A percentile compares a stretch with the other conserved stretches of the same genome.
phyloP scores from a whole-genome alignment of 2,329 filamentous ascomycete genomes.

The Aspergillus arachidicola region DNA sequence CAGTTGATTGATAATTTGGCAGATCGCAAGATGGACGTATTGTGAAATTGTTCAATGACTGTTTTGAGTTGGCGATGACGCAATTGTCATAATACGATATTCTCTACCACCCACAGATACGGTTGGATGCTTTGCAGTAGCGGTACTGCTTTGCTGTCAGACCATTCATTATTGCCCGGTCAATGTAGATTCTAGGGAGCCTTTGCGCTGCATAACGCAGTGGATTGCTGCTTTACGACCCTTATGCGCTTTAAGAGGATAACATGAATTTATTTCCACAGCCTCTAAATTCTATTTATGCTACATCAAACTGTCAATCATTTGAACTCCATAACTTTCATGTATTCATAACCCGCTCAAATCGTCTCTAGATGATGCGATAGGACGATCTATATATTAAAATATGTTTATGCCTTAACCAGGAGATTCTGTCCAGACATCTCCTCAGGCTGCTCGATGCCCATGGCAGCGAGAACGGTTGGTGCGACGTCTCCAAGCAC shows the following conservation, averaged over 20 bases:
- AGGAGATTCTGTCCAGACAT: conserved; percentile 89
- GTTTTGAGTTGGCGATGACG: background rate
- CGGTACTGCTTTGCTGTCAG: background rate
- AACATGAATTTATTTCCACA: background rate
- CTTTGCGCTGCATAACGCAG: background rate
- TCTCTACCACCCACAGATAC: background rate
- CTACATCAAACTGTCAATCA: conserved; percentile 7
- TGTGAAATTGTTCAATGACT: background rate
- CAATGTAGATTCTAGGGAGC: background rate
- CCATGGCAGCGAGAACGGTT: conserved; percentile 90
- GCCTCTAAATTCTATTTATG: conserved; percentile 8
- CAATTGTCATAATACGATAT: background rate
- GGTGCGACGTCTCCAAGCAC: conserved; percentile 97
- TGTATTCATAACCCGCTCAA: conserved; percentile 24
- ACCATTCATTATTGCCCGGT: background rate
- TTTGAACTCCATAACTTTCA: conserved; percentile 22
- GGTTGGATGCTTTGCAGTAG: background rate
- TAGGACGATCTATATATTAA: conserved; percentile 22
- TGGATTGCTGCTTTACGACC: background rate
- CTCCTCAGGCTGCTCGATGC: conserved; percentile 82
- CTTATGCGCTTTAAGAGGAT: background rate
- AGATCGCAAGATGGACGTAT: background rate
- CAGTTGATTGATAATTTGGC: background rate
- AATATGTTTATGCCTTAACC: conserved; percentile 59
- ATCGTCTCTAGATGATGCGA: conserved; percentile 23